Evolutionary conservation across 257 asterid genomes (phyloP).

Genomic region (Solanum etuberosum): DNA sequence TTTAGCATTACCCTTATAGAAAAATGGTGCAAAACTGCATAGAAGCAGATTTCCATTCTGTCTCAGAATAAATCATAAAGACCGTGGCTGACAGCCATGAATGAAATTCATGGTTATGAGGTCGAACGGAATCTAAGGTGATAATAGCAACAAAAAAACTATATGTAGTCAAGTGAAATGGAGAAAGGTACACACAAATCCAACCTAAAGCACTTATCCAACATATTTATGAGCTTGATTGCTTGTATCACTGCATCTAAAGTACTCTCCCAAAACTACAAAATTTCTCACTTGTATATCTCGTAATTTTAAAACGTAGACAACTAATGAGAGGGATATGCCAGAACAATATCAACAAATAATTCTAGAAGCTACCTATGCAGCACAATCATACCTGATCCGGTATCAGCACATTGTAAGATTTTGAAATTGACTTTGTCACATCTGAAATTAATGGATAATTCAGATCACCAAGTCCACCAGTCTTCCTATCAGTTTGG

Average conservation of each 20-base stretch:
- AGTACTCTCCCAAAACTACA: background rate
- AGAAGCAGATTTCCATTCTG: background rate
- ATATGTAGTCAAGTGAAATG: background rate
- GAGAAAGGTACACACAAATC: background rate
- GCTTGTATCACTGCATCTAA: background rate
- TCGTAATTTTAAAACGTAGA: background rate
- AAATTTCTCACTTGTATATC: background rate
- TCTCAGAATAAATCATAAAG: background rate
- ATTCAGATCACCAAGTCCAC: slow-evolving; percentile 83
- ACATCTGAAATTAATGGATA: slow-evolving; percentile 84
- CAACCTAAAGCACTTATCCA: background rate
- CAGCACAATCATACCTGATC: slow-evolving; percentile 46
- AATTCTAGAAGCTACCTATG: background rate
- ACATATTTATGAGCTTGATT: background rate
- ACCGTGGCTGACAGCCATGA: background rate
- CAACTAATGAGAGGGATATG: background rate
- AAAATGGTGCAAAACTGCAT: background rate
- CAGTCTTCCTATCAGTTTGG: slow-evolving; percentile 92
- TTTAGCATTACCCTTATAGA: no score
- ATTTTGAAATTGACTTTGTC: slow-evolving; percentile 68
- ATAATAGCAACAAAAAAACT: background rate
- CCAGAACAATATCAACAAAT: background rate
- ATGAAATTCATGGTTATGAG: background rate
- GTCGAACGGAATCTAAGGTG: background rate
- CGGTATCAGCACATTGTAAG: slow-evolving; percentile 55